phyloP scores from a whole-genome alignment of 345 rosid genomes.

The Psidium guajava region DNA sequence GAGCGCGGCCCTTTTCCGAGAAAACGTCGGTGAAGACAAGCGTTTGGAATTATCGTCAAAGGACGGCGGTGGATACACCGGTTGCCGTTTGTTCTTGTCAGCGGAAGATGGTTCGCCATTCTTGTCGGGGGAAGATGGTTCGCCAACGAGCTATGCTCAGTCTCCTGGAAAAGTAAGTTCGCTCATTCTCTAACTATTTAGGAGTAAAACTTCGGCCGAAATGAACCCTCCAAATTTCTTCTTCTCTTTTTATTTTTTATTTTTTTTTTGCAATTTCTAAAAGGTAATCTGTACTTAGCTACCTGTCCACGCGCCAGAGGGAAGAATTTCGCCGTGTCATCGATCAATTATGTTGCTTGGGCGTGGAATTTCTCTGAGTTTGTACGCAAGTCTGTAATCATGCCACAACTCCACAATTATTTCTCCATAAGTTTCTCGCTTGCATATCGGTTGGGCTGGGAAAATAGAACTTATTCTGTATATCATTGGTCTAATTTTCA shows the following conservation, averaged over 20 bases:
- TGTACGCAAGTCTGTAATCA: not conserved
- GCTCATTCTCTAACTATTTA: not conserved
- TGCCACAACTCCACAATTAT: not conserved
- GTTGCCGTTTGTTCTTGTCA: slow-evolving; percentile 22
- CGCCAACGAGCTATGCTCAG: slow-evolving; percentile 5
- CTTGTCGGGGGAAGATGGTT: slow-evolving; percentile 33
- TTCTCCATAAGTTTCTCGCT: not conserved
- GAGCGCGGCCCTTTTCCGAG: not conserved
- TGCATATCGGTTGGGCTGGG: not conserved
- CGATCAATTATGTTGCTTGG: not conserved
- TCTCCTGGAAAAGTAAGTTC: slow-evolving; percentile 26
- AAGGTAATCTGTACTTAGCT: not conserved
- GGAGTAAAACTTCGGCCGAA: not conserved
- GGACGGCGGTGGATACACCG: slow-evolving; percentile 2
- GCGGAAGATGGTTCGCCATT: slow-evolving; percentile 31
- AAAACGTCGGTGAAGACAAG: not conserved
- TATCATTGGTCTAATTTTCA: not conserved
- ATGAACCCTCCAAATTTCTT: not conserved
- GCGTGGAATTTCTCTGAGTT: not conserved
- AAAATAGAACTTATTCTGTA: not conserved
- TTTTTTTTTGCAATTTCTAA: not conserved
- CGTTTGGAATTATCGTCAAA: not conserved
- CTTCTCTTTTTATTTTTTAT: too few species aligned
- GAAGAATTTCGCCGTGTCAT: not conserved
- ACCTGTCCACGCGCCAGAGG: not conserved